Evolutionary conservation across 257 asterid species (phyloP).

Genomic region (Parsonsia alboflavescens): DNA sequence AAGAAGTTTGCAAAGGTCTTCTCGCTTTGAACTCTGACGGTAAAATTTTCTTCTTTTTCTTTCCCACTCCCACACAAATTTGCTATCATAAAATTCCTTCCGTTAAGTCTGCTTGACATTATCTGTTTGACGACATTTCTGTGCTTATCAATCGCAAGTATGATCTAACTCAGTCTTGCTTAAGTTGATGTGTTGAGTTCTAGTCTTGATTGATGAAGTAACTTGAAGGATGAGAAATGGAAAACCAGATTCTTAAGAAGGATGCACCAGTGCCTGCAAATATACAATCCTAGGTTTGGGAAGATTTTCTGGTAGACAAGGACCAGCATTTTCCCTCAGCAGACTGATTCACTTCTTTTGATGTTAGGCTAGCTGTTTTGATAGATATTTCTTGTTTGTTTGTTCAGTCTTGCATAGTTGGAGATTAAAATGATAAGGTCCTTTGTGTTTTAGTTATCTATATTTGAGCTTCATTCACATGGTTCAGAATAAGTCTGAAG

Average conservation of each 20-base stretch:
- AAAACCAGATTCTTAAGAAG: not conserved
- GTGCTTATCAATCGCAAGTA: not conserved
- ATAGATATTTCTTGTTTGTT: conserved; percentile 43
- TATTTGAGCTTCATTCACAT: conserved; percentile 22
- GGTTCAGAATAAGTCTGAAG: conserved; percentile 33
- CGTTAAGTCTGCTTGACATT: not conserved
- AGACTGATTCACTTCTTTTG: conserved; percentile 31
- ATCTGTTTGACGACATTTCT: not conserved
- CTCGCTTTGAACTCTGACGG: not conserved
- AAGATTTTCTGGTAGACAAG: conserved; percentile 54
- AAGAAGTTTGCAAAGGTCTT: not conserved
- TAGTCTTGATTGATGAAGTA: not conserved
- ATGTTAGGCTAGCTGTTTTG: conserved; percentile 20
- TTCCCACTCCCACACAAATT: not conserved
- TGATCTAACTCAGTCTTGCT: not conserved
- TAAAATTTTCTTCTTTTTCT: not conserved
- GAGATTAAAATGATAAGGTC: conserved; percentile 21
- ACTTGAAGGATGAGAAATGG: not conserved
- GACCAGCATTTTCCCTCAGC: conserved; percentile 46
- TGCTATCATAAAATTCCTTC: not conserved
- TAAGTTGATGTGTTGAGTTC: not conserved
- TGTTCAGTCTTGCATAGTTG: conserved; percentile 28
- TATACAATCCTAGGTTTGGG: conserved; percentile 62
- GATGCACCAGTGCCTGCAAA: not conserved
- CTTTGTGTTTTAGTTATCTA: conserved; percentile 27